A percentile compares a stretch with the other conserved stretches of the same genome.
Conservation (phyloP, 495 filamentous ascomycete genomes). For the Ascobolus immersus region DNA sequence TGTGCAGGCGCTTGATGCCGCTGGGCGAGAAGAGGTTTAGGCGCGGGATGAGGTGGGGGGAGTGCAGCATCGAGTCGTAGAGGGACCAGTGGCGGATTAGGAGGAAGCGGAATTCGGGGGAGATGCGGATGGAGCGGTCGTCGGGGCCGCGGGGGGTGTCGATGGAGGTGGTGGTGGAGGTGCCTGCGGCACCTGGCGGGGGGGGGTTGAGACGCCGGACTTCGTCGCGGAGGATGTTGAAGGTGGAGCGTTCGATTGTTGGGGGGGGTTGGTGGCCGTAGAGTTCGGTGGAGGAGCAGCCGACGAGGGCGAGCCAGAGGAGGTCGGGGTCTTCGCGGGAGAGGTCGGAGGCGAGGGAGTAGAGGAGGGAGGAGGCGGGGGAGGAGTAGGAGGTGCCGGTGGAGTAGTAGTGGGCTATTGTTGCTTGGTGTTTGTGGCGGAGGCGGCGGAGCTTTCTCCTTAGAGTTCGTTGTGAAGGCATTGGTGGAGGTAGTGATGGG, state of each 20-base stretch:
- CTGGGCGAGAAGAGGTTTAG: constrained; percentile 85
- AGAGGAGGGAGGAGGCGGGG: constrained; percentile 77
- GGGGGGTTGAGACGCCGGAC: constrained; percentile 81
- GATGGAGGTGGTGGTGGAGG: constrained; percentile 49
- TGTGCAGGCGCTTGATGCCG: constrained; percentile 76
- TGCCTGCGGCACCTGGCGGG: constrained; percentile 31
- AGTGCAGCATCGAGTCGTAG: constrained; percentile 96
- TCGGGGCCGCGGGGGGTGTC: constrained; percentile 70
- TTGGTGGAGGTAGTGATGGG: constrained; percentile 31
- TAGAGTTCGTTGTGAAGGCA: constrained; percentile 41
- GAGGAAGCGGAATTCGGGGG: constrained; percentile 81
- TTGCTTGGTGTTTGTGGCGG: constrained; percentile 45
- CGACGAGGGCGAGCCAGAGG: constrained; percentile 82
- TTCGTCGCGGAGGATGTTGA: constrained; percentile 76
- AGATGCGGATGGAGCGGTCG: constrained; percentile 75
- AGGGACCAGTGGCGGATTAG: constrained; percentile 89
- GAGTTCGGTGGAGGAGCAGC: constrained; percentile 70
- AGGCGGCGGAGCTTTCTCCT: constrained; percentile 45
- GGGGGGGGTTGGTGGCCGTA: constrained; percentile 37
- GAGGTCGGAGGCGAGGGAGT: constrained; percentile 79
- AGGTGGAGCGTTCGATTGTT: constrained; percentile 37
- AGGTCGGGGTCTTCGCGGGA: constrained; percentile 92
- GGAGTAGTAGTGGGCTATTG: constrained; percentile 55
- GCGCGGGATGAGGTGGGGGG: constrained; percentile 73
- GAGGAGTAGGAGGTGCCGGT: constrained; percentile 79